Percentiles rank a stretch among this genome's conserved stretches.
phyloP scores from a whole-genome alignment of 164 flowering plant species.

The Tinospora cordifolia region DNA sequence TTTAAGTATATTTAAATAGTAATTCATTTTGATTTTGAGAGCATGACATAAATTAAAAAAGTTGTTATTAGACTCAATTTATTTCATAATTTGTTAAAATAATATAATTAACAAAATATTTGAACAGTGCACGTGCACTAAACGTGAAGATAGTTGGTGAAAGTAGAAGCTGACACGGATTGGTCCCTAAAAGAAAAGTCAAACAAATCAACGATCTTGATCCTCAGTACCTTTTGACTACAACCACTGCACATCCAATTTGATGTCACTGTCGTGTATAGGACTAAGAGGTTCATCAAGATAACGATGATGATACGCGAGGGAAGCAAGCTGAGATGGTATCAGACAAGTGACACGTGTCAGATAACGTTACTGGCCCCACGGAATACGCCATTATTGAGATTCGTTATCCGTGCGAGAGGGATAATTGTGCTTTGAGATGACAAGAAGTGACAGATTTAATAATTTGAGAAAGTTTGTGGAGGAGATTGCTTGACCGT shows the following conservation, averaged over 20 bases:
- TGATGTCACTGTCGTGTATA: not conserved
- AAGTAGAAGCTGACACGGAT: no score
- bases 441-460: not conserved
- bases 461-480: not conserved
- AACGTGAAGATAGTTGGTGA: no score
- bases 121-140: no score
- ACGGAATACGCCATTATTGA: not conserved
- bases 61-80: no score
- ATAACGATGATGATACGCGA: no score
- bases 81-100: no score
- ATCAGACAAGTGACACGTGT: not conserved
- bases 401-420: not conserved
- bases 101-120: no score
- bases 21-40: no score
- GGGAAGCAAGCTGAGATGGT: no score
- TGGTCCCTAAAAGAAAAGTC: not conserved
- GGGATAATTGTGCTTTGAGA: not conserved
- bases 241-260: not conserved
- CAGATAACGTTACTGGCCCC: not conserved
- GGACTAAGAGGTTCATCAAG: no score
- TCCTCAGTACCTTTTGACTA: not conserved
- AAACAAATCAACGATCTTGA: not conserved
- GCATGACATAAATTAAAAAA: no score
- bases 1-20: no score
- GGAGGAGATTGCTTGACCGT: not conserved